Percentiles rank a stretch among this genome's conserved stretches.
Evolutionary conservation across 129 eudicot species (phyloP).

Genomic region (Sambucus nigra): DNA sequence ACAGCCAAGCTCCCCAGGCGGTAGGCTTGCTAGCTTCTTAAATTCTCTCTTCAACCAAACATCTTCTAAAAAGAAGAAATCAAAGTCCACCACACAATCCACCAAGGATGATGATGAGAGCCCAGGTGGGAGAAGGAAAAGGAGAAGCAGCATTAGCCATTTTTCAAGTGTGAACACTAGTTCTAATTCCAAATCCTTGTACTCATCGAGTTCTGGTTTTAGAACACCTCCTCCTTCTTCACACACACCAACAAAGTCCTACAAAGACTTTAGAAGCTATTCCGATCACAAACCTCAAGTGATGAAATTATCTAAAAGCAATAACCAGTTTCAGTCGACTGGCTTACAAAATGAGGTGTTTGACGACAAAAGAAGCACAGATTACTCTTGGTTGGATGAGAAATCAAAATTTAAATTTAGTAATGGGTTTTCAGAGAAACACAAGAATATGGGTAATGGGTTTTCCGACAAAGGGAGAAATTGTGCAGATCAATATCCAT

Average conservation of each 20-base stretch:
- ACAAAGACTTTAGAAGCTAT: conserved; percentile 26
- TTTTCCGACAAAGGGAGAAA: conserved; percentile 19
- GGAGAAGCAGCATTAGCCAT: conserved; percentile 90
- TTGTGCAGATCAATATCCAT: conserved; percentile 12
- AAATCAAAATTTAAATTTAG: conserved; percentile 23
- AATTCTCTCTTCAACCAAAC: conserved; percentile 71
- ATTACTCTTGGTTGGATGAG: conserved; percentile 21
- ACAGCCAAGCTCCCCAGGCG: conserved; percentile 97
- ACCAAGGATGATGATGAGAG: conserved; percentile 57
- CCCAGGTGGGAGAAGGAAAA: conserved; percentile 55
- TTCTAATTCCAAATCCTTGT: conserved; percentile 32
- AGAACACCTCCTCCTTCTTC: conserved; percentile 63
- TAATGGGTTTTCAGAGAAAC: conserved; percentile 25
- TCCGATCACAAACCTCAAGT: conserved; percentile 27
- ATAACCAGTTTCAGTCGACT: background rate
- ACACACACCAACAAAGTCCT: conserved; percentile 45
- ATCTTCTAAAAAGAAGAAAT: conserved; percentile 59
- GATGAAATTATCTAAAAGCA: conserved; percentile 21
- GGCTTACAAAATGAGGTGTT: conserved; percentile 1
- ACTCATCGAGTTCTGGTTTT: conserved; percentile 51
- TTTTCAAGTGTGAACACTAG: conserved; percentile 20
- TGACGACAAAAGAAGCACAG: conserved; percentile 4
- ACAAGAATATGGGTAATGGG: conserved; percentile 14
- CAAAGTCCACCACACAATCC: conserved; percentile 37
- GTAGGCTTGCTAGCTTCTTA: conserved; percentile 67